These are phyloP conservation scores for Warburgia ugandensis DNA, from an alignment of 164 flowering plant genomes.

Conservation along the genomic window DNA sequence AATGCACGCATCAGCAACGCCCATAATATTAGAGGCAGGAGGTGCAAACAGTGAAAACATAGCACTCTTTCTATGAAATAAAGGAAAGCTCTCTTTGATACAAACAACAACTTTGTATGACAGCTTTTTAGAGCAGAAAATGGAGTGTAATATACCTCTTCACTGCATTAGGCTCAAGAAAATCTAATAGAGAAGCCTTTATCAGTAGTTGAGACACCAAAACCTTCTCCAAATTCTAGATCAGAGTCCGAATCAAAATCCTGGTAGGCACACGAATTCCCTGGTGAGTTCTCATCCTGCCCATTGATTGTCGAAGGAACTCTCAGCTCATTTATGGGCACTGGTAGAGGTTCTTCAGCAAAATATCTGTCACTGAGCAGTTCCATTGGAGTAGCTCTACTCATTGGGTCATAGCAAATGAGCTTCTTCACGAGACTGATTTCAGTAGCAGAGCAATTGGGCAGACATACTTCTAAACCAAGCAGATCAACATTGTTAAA, in stretches of 20 bases:
- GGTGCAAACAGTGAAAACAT: too few species aligned
- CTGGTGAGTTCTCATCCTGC: constrained; percentile 48
- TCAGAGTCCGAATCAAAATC: constrained; percentile 68
- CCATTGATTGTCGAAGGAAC: constrained; percentile 43
- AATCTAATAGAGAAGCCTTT: constrained; percentile 68
- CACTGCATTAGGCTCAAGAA: too few species aligned
- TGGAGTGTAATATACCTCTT: too few species aligned
- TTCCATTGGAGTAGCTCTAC: constrained; percentile 73
- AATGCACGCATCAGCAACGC: too few species aligned
- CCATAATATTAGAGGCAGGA: too few species aligned
- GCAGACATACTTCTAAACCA: constrained; percentile 56
- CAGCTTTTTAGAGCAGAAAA: too few species aligned
- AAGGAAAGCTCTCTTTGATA: too few species aligned
- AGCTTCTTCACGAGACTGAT: too few species aligned
- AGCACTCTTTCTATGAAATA: too few species aligned
- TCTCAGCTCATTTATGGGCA: constrained; percentile 52
- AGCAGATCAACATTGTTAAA: constrained; percentile 52
- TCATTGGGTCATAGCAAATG: constrained; percentile 58
- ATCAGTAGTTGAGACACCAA: constrained; percentile 32
- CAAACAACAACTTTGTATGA: too few species aligned
- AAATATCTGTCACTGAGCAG: constrained; percentile 71
- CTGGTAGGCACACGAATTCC: constrained; percentile 35
- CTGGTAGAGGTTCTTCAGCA: constrained; percentile 63
- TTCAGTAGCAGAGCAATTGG: constrained; percentile 50
- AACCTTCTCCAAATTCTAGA: constrained; percentile 47